Percentiles rank a stretch among this genome's conserved stretches.
These are phyloP conservation scores for Cryptosporidium felis DNA, from an alignment of 169 alveolate species.

Conservation along the genomic window DNA sequence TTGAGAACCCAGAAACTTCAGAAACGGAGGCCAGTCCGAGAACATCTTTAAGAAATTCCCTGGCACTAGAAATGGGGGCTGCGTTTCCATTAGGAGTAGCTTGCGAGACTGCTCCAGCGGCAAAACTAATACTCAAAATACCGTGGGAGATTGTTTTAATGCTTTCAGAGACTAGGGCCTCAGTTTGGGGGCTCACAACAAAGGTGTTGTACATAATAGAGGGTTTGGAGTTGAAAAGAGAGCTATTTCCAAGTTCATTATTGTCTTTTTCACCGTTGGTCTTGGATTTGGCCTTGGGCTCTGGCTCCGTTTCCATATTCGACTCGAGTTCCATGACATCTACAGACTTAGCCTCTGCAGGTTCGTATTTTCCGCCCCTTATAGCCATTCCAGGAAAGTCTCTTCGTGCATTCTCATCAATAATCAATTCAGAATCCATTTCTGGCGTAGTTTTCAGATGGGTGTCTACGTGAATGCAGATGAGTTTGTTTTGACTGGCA, in stretches of 20 bases:
- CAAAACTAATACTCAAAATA: conserved; percentile 24
- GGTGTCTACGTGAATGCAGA: conserved; percentile 42
- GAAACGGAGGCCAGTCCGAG: conserved; percentile 61
- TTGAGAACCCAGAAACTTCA: conserved; percentile 55
- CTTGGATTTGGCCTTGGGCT: neutral
- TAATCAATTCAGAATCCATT: neutral
- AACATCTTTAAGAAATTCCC: conserved; percentile 49
- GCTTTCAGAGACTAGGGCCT: conserved; percentile 59
- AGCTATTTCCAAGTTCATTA: conserved; percentile 17
- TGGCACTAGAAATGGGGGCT: neutral
- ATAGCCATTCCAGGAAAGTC: neutral
- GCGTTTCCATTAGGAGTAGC: neutral
- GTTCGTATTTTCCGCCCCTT: too few relatives aligned
- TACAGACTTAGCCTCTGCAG: too few relatives aligned
- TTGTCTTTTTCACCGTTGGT: neutral
- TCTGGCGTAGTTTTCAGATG: conserved; percentile 47
- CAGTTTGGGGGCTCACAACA: conserved; percentile 54
- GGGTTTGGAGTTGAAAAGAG: conserved; percentile 2
- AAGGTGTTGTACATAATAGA: conserved; percentile 41
- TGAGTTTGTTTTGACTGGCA: neutral
- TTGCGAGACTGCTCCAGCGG: neutral
- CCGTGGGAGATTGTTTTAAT: conserved; percentile 40
- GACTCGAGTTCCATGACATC: neutral
- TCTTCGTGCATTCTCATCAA: neutral
- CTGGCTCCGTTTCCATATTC: neutral